phyloP scores from a whole-genome alignment of 495 filamentous ascomycete species.

The Aspergillus nanangensis region DNA sequence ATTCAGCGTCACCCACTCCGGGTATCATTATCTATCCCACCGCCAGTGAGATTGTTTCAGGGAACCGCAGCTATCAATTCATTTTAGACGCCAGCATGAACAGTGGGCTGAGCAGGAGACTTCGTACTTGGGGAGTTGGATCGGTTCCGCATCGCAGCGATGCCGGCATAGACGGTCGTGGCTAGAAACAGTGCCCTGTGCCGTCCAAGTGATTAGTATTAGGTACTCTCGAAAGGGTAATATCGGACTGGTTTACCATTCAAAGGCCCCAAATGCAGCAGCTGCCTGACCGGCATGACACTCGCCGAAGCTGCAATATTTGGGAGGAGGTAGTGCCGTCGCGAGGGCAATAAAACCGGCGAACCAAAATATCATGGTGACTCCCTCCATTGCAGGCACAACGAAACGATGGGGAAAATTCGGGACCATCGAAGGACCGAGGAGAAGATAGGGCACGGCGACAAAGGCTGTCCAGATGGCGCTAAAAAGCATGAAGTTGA shows the following conservation, averaged over 20 bases:
- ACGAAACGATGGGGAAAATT: constrained; percentile 53
- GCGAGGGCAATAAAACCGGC: constrained; percentile 73
- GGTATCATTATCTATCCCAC: no score
- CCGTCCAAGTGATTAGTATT: constrained; percentile 2
- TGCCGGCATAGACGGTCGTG: constrained; percentile 33
- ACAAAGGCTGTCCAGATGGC: constrained; percentile 66
- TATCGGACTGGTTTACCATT: constrained; percentile 42
- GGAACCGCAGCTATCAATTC: constrained; percentile 14
- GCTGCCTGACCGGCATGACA: constrained; percentile 50
- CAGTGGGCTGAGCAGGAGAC: constrained; percentile 7
- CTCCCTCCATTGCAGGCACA: constrained; percentile 58
- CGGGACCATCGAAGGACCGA: constrained; percentile 58
- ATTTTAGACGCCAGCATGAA: constrained; percentile 13
- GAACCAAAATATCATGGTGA: constrained; percentile 90
- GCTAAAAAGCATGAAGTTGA: constrained; percentile 73
- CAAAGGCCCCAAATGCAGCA: constrained; percentile 50
- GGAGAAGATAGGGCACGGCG: constrained; percentile 58
- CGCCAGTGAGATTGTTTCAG: no score
- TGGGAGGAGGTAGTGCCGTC: constrained; percentile 47
- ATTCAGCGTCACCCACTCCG: no score
- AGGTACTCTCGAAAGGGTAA: background rate
- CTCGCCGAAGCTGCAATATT: constrained; percentile 37
- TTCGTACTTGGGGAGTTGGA: constrained; percentile 9
- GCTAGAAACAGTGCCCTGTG: constrained; percentile 48
- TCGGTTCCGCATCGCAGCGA: constrained; percentile 10